These are phyloP conservation scores for Tieghemiomyces parasiticus DNA, from an alignment of 192 early-diverging fungal genomes.

Conservation along the genomic window DNA sequence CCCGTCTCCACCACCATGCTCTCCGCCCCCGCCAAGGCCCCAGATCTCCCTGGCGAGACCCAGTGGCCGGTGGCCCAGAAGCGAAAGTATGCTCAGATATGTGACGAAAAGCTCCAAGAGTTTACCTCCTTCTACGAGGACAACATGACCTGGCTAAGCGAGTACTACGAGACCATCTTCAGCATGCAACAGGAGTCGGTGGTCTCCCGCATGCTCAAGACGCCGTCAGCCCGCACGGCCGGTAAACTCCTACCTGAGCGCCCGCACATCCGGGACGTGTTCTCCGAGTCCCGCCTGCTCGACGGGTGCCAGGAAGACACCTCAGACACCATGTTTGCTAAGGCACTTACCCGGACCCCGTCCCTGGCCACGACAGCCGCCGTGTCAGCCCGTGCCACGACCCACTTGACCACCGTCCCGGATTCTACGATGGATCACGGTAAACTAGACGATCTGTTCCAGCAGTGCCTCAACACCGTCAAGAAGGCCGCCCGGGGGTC, in stretches of 20 bases:
- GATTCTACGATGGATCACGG: neutral
- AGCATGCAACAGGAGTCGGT: neutral
- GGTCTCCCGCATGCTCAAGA: conserved; percentile 1
- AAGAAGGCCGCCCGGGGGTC: neutral
- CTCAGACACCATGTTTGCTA: neutral
- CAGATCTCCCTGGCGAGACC: neutral
- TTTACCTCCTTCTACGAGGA: neutral
- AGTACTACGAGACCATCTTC: neutral
- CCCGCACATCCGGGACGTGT: conserved; percentile 1
- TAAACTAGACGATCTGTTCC: conserved; percentile 6
- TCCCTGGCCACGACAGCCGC: too few relatives aligned
- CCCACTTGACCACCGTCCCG: neutral
- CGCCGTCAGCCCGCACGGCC: neutral
- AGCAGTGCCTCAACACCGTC: conserved; percentile 9
- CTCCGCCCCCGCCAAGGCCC: too few relatives aligned
- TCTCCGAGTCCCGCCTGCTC: neutral
- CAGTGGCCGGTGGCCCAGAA: conserved; percentile 4
- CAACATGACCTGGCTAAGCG: conserved; percentile 3
- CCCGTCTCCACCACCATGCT: too few relatives aligned
- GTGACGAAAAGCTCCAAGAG: neutral
- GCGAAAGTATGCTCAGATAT: conserved; percentile 9
- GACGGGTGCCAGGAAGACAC: neutral
- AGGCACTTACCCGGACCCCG: neutral
- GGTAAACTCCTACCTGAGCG: neutral
- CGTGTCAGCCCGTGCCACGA: too few relatives aligned